phyloP scores from a whole-genome alignment of 179 eudicot genomes.

The Silene vulgaris region DNA sequence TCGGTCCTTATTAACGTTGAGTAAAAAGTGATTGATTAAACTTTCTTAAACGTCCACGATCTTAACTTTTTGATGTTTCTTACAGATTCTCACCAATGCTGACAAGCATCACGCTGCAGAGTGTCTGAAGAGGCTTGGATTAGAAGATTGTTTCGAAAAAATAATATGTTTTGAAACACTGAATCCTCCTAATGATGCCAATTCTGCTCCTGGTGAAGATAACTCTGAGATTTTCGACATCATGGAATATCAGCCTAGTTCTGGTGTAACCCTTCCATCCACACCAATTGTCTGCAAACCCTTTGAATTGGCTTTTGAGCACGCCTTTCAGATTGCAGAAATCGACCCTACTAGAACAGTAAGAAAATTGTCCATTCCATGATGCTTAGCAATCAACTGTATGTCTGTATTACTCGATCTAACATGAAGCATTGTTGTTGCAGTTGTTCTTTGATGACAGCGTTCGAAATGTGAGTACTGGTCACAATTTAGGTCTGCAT shows the following conservation, averaged over 20 bases:
- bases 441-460: conserved; percentile 96
- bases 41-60: not conserved
- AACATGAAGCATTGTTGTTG: not conserved
- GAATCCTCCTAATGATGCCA: conserved; percentile 38
- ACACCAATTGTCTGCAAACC: conserved; percentile 80
- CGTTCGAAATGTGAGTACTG: conserved; percentile 67
- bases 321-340: conserved; percentile 56
- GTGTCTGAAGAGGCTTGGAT: conserved; percentile 60
- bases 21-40: not conserved
- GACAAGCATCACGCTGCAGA: conserved; percentile 59
- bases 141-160: conserved; percentile 77
- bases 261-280: conserved; percentile 36
- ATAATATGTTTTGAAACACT: conserved; percentile 76
- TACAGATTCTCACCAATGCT: conserved; percentile 76
- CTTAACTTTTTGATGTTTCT: not conserved
- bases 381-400: not conserved
- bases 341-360: conserved; percentile 73
- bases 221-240: conserved; percentile 29
- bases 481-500: conserved; percentile 50
- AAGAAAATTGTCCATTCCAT: conserved; percentile 21
- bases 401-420: not conserved
- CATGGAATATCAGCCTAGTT: conserved; percentile 34
- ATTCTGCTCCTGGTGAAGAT: conserved; percentile 3
- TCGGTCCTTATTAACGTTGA: not conserved
- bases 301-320: conserved; percentile 49